Conservation (phyloP, 306 rosid species). For the Sicyos baderoa region DNA sequence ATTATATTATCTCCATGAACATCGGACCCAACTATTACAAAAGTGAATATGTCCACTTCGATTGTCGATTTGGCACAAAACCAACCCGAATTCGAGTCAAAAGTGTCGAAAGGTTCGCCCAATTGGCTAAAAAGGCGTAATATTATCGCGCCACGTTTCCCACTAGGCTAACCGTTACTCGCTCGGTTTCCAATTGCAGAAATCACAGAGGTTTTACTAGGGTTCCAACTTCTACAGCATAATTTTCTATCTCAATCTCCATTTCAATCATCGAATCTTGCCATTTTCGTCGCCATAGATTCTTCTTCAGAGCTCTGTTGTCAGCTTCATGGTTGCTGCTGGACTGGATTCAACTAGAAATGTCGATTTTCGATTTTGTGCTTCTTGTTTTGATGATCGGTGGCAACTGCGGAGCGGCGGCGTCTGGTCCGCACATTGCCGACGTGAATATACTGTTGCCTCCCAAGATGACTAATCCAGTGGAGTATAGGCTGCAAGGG, state of each 20-base stretch:
- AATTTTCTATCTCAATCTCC: background rate
- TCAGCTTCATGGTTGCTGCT: conserved; percentile 3
- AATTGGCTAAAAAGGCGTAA: background rate
- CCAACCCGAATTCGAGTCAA: no score
- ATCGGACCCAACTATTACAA: no score
- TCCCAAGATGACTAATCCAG: conserved; percentile 73
- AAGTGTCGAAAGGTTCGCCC: no score
- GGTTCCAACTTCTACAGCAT: conserved; percentile 4
- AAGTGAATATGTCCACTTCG: no score
- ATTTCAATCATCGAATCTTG: background rate
- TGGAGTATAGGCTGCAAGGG: conserved; percentile 78
- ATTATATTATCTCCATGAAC: no score
- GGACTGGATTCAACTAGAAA: conserved; percentile 5
- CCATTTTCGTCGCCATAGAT: background rate
- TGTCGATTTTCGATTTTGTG: conserved; percentile 22
- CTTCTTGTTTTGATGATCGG: conserved; percentile 21
- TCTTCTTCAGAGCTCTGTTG: background rate
- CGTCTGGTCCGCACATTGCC: conserved; percentile 81
- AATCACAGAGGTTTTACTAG: conserved; percentile 6
- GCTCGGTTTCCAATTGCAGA: background rate
- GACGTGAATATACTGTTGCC: conserved; percentile 77
- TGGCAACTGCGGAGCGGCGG: conserved; percentile 20
- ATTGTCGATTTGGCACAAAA: no score
- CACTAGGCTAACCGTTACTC: background rate
- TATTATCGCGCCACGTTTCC: background rate